phyloP scores from a whole-genome alignment of 768 basidiomycete species.

The Amanita rimosa region DNA sequence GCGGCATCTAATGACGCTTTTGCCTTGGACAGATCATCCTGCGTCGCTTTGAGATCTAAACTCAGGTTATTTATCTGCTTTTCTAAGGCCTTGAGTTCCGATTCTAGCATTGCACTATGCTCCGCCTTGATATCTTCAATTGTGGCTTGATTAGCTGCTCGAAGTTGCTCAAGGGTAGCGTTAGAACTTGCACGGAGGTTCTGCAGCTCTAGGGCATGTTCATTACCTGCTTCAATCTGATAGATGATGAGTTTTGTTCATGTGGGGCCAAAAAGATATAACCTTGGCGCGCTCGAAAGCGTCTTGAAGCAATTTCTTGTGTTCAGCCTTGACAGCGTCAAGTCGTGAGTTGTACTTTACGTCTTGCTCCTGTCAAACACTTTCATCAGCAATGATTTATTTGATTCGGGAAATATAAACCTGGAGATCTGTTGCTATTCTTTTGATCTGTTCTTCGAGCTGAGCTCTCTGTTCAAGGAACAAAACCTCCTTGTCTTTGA shows the following conservation, averaged over 20 bases:
- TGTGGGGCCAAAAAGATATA: slow-evolving; percentile 6
- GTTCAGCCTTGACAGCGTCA: slow-evolving; percentile 53
- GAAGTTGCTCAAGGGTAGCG: slow-evolving; percentile 58
- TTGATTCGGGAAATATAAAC: slow-evolving; percentile 24
- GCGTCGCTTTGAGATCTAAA: slow-evolving; percentile 74
- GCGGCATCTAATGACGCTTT: slow-evolving; percentile 47
- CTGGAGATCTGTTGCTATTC: slow-evolving; percentile 52
- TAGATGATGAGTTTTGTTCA: neutral
- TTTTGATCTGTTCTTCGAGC: slow-evolving; percentile 42
- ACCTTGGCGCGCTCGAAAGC: slow-evolving; percentile 78
- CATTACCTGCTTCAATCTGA: slow-evolving; percentile 61
- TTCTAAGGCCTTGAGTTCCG: slow-evolving; percentile 41
- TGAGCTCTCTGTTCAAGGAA: slow-evolving; percentile 39
- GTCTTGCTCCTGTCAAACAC: slow-evolving; percentile 46
- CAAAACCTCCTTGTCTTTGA: slow-evolving; percentile 41
- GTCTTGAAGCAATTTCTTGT: slow-evolving; percentile 47
- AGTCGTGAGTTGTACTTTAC: slow-evolving; percentile 56
- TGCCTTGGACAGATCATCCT: slow-evolving; percentile 71
- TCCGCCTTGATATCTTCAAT: slow-evolving; percentile 54
- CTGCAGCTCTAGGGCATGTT: slow-evolving; percentile 63
- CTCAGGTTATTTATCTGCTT: slow-evolving; percentile 52
- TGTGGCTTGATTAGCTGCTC: slow-evolving; percentile 44
- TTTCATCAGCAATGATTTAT: neutral
- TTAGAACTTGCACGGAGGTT: slow-evolving; percentile 56
- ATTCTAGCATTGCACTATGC: slow-evolving; percentile 48